A percentile compares a stretch with the other conserved stretches of the same genome.
These are phyloP conservation scores for Closterium sp. DNA, from an alignment of 139 green algal genomes.

Conservation along the genomic window DNA sequence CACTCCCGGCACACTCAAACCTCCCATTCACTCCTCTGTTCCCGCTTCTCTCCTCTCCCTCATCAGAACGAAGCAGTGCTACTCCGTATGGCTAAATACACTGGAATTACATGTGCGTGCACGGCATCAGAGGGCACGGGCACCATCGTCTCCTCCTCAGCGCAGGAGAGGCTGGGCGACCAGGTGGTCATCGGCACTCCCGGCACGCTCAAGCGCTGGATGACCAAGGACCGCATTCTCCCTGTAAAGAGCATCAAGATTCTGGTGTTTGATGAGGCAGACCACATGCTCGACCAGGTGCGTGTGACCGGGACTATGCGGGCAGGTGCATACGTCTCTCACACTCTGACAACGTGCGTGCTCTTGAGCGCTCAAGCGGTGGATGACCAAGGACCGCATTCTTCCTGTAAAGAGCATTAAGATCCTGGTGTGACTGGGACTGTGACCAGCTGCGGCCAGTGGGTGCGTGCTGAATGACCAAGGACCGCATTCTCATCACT, in stretches of 20 bases:
- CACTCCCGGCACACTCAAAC: no score
- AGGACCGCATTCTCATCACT: no score
- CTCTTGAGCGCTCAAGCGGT: no score
- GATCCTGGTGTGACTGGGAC: conserved; percentile 98
- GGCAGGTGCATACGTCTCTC: no score
- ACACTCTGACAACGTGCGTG: no score
- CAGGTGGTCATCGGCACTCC: conserved; percentile 91
- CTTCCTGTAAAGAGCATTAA: conserved; percentile 69
- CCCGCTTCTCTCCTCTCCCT: no score
- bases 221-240: conserved; percentile 70
- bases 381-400: conserved; percentile 70
- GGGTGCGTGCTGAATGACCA: no score
- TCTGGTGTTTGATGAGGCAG: conserved; percentile 98
- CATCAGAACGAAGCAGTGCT: conserved; percentile 65
- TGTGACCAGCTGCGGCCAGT: no score
- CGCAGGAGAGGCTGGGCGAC: conserved; percentile 12
- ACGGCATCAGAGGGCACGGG: conserved; percentile 16
- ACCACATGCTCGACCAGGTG: conserved; percentile 91
- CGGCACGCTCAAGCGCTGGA: conserved; percentile 88
- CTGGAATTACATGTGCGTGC: conserved; percentile 57
- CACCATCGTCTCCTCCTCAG: neutral
- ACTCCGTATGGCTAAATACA: conserved; percentile 85
- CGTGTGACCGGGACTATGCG: no score
- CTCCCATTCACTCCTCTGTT: no score
- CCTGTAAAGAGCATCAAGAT: conserved; percentile 57